Conservation (phyloP, 2,329 filamentous ascomycete species). For the Ceratocystis smalleyi region DNA sequence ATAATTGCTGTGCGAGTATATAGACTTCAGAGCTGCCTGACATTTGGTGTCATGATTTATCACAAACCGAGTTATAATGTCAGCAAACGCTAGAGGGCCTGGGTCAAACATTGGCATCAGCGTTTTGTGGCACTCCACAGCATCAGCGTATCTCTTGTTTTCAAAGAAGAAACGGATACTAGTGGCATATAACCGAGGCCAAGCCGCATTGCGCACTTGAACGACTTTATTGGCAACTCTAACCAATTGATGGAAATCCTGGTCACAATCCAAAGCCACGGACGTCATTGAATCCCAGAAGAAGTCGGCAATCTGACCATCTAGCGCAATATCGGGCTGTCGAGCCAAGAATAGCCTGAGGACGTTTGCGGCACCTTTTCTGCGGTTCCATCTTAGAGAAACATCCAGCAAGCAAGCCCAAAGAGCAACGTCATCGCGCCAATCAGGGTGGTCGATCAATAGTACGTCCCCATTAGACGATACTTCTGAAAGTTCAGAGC, state of each 20-base stretch:
- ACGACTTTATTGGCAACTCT: neutral
- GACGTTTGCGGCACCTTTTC: conserved; percentile 9
- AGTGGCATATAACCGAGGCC: conserved; percentile 38
- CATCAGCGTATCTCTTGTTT: conserved; percentile 26
- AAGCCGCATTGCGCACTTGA: conserved; percentile 20
- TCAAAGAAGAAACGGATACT: conserved; percentile 30
- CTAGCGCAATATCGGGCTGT: conserved; percentile 10
- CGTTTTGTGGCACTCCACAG: conserved; percentile 34
- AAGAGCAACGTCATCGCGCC: conserved; percentile 11
- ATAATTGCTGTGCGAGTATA: conserved; percentile 32
- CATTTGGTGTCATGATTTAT: conserved; percentile 24
- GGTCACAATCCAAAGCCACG: conserved; percentile 8
- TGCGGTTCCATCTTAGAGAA: conserved; percentile 11
- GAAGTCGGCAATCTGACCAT: conserved; percentile 12
- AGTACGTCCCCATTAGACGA: neutral
- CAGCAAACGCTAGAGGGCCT: conserved; percentile 27
- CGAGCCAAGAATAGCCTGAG: conserved; percentile 9
- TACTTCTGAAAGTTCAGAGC: conserved; percentile 4
- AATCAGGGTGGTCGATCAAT: conserved; percentile 12
- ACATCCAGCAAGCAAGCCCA: conserved; percentile 14
- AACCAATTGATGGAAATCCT: conserved; percentile 1
- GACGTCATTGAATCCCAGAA: conserved; percentile 14
- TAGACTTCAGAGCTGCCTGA: conserved; percentile 28
- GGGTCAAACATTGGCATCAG: conserved; percentile 31
- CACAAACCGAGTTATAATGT: conserved; percentile 31